Base-by-base conservation (phyloP, 1,284 basidiomycete genomes). In the Malassezia sympodialis region DNA sequence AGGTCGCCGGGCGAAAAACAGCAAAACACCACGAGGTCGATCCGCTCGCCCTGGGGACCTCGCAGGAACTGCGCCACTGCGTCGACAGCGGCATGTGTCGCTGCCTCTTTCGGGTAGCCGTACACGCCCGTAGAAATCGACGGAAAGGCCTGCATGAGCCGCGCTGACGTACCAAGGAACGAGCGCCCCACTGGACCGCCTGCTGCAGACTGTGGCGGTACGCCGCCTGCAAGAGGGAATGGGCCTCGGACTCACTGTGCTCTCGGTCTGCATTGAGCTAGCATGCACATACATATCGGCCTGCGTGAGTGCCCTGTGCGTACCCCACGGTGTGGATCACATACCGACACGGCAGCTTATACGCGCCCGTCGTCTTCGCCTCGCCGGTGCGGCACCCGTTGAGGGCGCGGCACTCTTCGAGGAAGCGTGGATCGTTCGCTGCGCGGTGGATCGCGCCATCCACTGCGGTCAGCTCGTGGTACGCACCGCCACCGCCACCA, bases 321-420 rank as follows among this genome's bases (percentile, higher is more conserved):
- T 90, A 90, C 10, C 91, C 91, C 23, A 94, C 90, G 1, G 93
- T 84, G 68, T 96, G 93, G 17, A 94, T 88, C 53, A 96, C 79
- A 60, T 84, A 79, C 53, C 81, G 82, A 17, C 78, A 85, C 81
- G 77, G 66, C 23, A 78, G 64, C 49, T 67, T 55, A 65, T 75
- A 73, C 0, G 62, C 76, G 2, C 32, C 17, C 3, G 88, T 91
- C 45, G 88, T 84, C 76, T 90, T 91, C 10, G 86, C 83, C 58
- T 86, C 79, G 26, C 91, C 91, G 11, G 87, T 88, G 28, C 81
- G 76, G 66, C 87, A 89, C 7, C 90, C 89, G 27, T 62, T 50
- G 23, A 65, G 59, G 11, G 49, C 35, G 17, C 66, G 67, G 82
- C 86, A 91, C 80, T 90, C 89, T 51, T 81, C 76, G 2, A 84